Evolutionary conservation across 306 rosid genomes (phyloP).

Genomic region (Ziziphus jujuba): DNA sequence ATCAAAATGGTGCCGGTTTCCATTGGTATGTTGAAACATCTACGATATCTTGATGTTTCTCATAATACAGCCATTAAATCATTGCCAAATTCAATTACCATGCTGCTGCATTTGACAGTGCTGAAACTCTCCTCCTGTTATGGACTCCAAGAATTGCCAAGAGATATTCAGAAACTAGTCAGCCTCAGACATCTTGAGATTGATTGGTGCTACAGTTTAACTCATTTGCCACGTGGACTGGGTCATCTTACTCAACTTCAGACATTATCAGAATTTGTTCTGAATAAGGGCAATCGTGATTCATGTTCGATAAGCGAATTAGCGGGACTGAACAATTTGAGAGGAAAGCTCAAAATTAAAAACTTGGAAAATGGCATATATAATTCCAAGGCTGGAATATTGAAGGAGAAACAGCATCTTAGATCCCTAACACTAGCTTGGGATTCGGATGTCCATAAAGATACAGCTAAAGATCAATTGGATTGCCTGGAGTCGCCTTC

Average conservation of each 20-base stretch:
- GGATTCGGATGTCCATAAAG: too few species aligned
- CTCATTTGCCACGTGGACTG: conserved; percentile 18
- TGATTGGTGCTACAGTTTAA: background rate
- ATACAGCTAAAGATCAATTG: background rate
- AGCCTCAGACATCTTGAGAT: conserved; percentile 23
- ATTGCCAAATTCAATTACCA: too few species aligned
- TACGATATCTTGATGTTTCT: too few species aligned
- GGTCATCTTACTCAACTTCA: conserved; percentile 4
- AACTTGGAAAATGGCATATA: background rate
- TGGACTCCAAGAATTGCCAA: conserved; percentile 7
- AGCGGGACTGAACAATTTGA: background rate
- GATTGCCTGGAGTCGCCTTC: background rate
- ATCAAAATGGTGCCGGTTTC: too few species aligned
- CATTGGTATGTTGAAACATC: too few species aligned
- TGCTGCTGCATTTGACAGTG: too few species aligned
- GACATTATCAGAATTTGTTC: conserved; percentile 4
- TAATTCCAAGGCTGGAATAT: background rate
- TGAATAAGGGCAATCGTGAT: background rate
- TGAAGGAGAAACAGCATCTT: background rate
- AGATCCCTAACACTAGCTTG: background rate
- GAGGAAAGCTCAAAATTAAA: background rate
- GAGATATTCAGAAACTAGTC: conserved; percentile 3
- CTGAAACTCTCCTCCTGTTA: too few species aligned
- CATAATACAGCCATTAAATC: too few species aligned
- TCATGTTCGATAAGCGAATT: background rate